Evolutionary conservation across 1,284 basidiomycete species (phyloP).

Genomic region (Coniophora puteana): DNA sequence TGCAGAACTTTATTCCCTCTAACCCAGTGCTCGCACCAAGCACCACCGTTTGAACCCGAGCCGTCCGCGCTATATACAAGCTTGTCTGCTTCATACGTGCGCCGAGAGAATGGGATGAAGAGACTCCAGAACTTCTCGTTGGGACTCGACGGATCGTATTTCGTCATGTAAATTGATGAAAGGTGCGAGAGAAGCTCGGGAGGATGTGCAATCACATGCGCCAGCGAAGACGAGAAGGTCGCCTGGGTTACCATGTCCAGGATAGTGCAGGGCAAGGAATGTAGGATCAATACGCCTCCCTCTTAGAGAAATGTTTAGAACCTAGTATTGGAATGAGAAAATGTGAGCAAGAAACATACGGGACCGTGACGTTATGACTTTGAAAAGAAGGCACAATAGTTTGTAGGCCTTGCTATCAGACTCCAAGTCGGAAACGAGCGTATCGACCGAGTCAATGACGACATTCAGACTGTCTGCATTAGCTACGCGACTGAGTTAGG

Average conservation of each 20-base stretch:
- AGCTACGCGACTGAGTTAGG: conserved; percentile 24
- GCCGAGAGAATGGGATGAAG: conserved; percentile 63
- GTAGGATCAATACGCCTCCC: conserved; percentile 64
- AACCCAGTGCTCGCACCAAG: neutral
- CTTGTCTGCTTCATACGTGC: conserved; percentile 53
- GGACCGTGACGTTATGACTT: conserved; percentile 39
- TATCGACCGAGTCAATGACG: conserved; percentile 67
- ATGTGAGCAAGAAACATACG: conserved; percentile 32
- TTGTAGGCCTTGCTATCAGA: conserved; percentile 51
- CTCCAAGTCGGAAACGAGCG: conserved; percentile 51
- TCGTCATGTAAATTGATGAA: conserved; percentile 60
- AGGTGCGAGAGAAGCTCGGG: conserved; percentile 61
- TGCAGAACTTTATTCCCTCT: conserved; percentile 15
- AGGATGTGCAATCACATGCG: conserved; percentile 65
- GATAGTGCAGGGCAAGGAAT: conserved; percentile 52
- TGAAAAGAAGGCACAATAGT: conserved; percentile 44
- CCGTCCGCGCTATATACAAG: conserved; percentile 56
- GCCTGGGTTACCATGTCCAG: conserved; percentile 56
- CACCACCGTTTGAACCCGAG: conserved; percentile 41
- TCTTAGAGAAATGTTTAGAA: conserved; percentile 30
- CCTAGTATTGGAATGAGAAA: conserved; percentile 7
- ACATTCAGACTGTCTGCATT: conserved; percentile 46
- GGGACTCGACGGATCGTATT: conserved; percentile 59
- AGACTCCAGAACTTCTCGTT: conserved; percentile 73
- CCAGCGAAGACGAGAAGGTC: conserved; percentile 62